Evolutionary conservation across 2,329 filamentous ascomycete species (phyloP), one percentile per base, ranked within the genome.

Genomic region (Botrytis deweyae): DNA sequence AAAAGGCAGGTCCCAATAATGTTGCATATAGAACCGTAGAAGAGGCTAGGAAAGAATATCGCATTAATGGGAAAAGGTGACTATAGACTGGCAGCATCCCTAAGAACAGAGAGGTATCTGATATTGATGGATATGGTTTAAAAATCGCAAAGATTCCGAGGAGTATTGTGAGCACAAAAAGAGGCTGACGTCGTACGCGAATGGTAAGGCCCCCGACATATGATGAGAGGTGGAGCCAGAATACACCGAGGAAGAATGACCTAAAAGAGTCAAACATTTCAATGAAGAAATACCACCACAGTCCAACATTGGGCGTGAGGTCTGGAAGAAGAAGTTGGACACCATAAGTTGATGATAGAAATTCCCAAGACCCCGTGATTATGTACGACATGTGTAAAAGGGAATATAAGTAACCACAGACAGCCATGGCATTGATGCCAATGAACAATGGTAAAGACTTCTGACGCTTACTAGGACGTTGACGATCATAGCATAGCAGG

Each of bases 241-340:
- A 99, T 67, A 99, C 95, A 72, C 93, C 96, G 4, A 99, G 88
- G 87, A 98, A 99, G 86, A 99, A 99, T 78, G 92, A 91, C 58
- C 96, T 89, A 87, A 99, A 99, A 1, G 95, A 95, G 84, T 99
- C 96, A 82, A 99, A 99, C 90, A 99, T 99, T 82, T 99, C 95
- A 78, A 97, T 97, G 81, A 99, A 98, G 84, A 99, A 99, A 84
- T 99, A 99, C 96, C 96, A 99, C 96, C 96, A 99, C 1, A 99
- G 87, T 1, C 96, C 96, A 44, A 97, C 92, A 77, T 98, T 99
- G 20, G 96, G 96, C 0, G 95, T 97, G 59, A 99, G 87, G 81
- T 99, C 96, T 14, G 94, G 93, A 4, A 99, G 88, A 1, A 96
- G 90, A 55, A 99, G 87, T 79, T 97, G 95, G 65, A 97, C 93